Conservation (phyloP, 306 rosid genomes). For the Urtica urens region DNA sequence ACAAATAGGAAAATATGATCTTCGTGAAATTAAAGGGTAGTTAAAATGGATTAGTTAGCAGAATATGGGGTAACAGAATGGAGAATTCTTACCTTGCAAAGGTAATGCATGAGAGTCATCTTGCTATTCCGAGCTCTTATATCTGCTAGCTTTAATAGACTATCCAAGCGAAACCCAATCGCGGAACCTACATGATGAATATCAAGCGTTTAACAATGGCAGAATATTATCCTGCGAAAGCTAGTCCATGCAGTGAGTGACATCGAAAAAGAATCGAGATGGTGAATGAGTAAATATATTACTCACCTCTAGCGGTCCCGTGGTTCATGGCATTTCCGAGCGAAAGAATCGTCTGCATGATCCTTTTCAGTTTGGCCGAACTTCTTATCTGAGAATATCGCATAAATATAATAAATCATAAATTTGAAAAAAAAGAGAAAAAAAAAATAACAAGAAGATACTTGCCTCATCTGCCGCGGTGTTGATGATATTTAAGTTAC, state of each 20-base stretch:
- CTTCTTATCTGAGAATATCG: slow-evolving; percentile 61
- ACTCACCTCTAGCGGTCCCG: slow-evolving; percentile 98
- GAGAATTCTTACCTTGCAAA: slow-evolving; percentile 71
- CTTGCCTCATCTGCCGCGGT: slow-evolving; percentile 76
- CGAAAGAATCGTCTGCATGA: slow-evolving; percentile 98
- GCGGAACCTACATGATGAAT: slow-evolving; percentile 64
- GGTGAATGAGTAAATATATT: not conserved
- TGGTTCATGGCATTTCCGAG: slow-evolving; percentile 95
- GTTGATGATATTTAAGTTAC: slow-evolving; percentile 59
- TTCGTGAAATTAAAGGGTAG: no score
- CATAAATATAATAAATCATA: not conserved
- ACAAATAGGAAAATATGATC: slow-evolving; percentile 19
- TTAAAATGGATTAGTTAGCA: no score
- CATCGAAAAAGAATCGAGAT: not conserved
- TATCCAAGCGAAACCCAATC: slow-evolving; percentile 93
- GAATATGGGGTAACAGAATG: not conserved
- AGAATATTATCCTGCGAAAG: not conserved
- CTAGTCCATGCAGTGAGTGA: not conserved
- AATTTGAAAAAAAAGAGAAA: not conserved
- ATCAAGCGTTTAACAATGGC: not conserved
- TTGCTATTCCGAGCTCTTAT: slow-evolving; percentile 81
- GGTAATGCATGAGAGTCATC: slow-evolving; percentile 99
- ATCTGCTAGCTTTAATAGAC: slow-evolving; percentile 91
- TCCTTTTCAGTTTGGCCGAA: slow-evolving; percentile 91
- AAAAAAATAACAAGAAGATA: slow-evolving; percentile 12